These are phyloP conservation scores for Catharanthus roseus DNA, from an alignment of 257 asterid genomes.

Conservation along the genomic window DNA sequence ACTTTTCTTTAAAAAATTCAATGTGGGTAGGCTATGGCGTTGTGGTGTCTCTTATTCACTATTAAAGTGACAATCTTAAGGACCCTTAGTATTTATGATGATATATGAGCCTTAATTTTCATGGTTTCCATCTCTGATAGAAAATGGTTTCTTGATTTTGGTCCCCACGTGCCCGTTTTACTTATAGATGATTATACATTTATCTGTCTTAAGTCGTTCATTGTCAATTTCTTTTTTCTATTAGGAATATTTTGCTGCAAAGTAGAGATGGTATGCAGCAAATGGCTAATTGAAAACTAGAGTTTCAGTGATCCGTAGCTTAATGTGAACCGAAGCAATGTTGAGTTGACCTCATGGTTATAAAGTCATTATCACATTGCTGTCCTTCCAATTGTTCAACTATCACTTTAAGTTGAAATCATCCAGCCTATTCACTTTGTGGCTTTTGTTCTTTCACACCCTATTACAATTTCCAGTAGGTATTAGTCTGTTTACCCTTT, in stretches of 20 bases:
- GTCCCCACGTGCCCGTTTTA: not conserved
- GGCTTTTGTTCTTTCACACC: not conserved
- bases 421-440: not conserved
- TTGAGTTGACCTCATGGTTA: not conserved
- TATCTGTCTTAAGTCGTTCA: not conserved
- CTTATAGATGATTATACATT: not conserved
- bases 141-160: not conserved
- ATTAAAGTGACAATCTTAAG: not conserved
- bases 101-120: not conserved
- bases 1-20: slow-evolving; percentile 1
- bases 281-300: not conserved
- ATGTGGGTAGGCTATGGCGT: not conserved
- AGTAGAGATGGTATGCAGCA: not conserved
- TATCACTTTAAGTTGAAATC: not conserved
- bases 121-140: not conserved
- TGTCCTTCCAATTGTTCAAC: not conserved
- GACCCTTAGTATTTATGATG: not conserved
- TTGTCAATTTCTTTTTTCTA: not conserved
- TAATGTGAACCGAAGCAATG: not conserved
- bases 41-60: not conserved
- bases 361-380: not conserved
- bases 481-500: not conserved
- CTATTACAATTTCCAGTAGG: too few relatives aligned
- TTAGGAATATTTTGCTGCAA: not conserved
- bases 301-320: not conserved